Evolutionary conservation across 2,329 filamentous ascomycete species (phyloP).

Genomic region (Escovopsis sp.): DNA sequence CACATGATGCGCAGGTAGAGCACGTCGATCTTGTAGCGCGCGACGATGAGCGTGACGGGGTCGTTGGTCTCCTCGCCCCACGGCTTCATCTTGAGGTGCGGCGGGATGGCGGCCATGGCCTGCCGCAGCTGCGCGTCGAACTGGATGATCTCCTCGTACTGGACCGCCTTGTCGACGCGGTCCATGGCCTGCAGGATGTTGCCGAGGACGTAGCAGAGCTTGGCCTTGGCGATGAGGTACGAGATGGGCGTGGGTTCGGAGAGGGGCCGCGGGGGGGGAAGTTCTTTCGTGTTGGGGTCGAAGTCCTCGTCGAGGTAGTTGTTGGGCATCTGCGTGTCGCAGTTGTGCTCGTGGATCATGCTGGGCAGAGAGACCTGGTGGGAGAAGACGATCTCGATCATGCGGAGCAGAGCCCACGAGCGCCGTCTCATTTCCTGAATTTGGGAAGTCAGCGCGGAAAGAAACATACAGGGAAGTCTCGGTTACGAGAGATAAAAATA

Average conservation of each 20-base stretch:
- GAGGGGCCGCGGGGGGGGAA: conserved; percentile 52
- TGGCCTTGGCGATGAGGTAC: conserved; percentile 63
- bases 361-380: conserved; percentile 51
- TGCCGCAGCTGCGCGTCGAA: conserved; percentile 46
- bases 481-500: too few relatives aligned
- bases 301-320: conserved; percentile 77
- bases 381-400: conserved; percentile 63
- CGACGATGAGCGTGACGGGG: conserved; percentile 71
- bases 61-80: conserved; percentile 63
- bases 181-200: conserved; percentile 53
- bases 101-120: conserved; percentile 53
- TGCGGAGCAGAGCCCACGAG: conserved; percentile 55
- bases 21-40: conserved; percentile 70
- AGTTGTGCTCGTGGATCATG: conserved; percentile 61
- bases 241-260: conserved; percentile 61
- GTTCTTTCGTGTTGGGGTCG: conserved; percentile 46
- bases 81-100: conserved; percentile 56
- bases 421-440: conserved; percentile 54
- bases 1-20: conserved; percentile 81
- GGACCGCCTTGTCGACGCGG: conserved; percentile 35
- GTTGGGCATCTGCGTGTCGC: conserved; percentile 57
- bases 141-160: conserved; percentile 50
- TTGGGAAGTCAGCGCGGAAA: background rate
- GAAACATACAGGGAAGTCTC: background rate
- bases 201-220: conserved; percentile 52